Evolutionary conservation across 106 monocot genomes (phyloP), one percentile per base, ranked within the genome.

Genomic region (Dioscorea zingiberensis): DNA sequence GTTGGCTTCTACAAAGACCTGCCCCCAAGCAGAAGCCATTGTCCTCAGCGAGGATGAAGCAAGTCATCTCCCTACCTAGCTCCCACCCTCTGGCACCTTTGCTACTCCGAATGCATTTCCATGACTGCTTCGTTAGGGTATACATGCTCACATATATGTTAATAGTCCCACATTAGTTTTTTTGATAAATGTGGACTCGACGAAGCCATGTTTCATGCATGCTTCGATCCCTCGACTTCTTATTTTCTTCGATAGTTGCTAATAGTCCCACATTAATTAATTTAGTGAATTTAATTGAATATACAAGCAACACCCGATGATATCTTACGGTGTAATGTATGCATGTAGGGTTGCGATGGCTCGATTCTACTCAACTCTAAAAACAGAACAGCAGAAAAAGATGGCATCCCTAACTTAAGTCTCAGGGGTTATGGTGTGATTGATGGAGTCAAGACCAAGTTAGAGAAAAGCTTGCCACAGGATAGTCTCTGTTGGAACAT

Each of bases 51-150:
- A 81, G n/a, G 65, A 74, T 81, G 65, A 30, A 7, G 19, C 45
- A 25, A 48, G 67, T 73, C 66, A 62, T 84, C 28, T 29, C 49
- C n/a, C n/a, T n/a, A n/a, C 1, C 23, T 72, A 9, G 78, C 80
- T 12, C 69, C 75, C 11, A 65, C 63, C 30, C 66, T 84, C 7
- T 73, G 1, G 83, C 69, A 6, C 65, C 81, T 9, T 48, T n/a
- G n/a, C n/a, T 88, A 47, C 71, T 88, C 13, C 62, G 88, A 48
- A 47, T 88, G 62, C 76, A 79, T 54, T 83, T 87, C 69, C 83
- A 81, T 58, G 88, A 84, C 67, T 88, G 88, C 17, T 89, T 89
- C 47, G 81, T 89, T 12, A 69, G 65, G 18, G 88, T 89, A 67
- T n/a, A n/a, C n/a, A n/a, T n/a, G n/a, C n/a, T n/a, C n/a, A n/a